phyloP scores from a whole-genome alignment of 1,139 yeast species.

The Pichia sp. region DNA sequence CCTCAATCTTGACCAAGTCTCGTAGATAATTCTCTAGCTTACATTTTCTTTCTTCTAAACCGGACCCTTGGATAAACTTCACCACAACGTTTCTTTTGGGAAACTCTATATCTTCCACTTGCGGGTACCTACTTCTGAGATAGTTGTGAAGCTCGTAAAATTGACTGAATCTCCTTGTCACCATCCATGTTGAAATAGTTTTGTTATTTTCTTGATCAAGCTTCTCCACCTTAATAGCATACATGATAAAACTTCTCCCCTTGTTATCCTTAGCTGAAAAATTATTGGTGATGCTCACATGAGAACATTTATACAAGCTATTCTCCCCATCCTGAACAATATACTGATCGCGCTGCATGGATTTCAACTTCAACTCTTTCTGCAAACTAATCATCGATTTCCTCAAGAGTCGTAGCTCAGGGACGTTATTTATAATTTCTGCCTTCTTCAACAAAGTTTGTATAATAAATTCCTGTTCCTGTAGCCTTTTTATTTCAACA shows the following conservation, averaged over 20 bases:
- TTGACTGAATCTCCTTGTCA: constrained; percentile 82
- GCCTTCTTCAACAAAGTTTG: constrained; percentile 71
- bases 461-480: constrained; percentile 56
- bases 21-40: constrained; percentile 60
- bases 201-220: constrained; percentile 36
- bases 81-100: constrained; percentile 63
- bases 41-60: constrained; percentile 58
- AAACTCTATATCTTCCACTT: constrained; percentile 44
- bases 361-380: constrained; percentile 64
- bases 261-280: constrained; percentile 41
- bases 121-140: constrained; percentile 46
- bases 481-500: constrained; percentile 52
- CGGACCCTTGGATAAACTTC: constrained; percentile 52
- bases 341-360: constrained; percentile 70
- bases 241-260: constrained; percentile 58
- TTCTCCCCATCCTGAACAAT: constrained; percentile 79
- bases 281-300: constrained; percentile 59
- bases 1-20: constrained; percentile 49
- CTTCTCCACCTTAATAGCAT: constrained; percentile 71
- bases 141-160: constrained; percentile 67
- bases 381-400: constrained; percentile 62
- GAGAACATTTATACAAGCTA: constrained; percentile 66
- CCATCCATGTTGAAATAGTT: constrained; percentile 76
- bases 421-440: constrained; percentile 66
- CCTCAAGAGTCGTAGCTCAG: constrained; percentile 58